Evolutionary conservation across 345 rosid genomes (phyloP).

Genomic region (Draba incana): DNA sequence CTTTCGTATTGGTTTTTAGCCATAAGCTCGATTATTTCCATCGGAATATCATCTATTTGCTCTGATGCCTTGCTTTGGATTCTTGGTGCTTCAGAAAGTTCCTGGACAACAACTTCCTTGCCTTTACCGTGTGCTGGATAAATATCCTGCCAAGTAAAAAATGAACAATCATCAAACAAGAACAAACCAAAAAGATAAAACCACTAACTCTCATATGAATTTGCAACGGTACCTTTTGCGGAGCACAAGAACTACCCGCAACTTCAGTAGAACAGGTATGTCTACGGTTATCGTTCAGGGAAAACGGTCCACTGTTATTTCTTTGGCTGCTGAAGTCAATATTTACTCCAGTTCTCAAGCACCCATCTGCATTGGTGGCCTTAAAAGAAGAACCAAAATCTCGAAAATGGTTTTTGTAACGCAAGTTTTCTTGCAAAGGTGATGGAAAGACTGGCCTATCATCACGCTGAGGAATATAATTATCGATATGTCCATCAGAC

Average conservation of each 20-base stretch:
- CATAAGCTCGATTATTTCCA: slow-evolving; percentile 95
- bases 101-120: slow-evolving; percentile 36
- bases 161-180: no score
- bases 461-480: slow-evolving; percentile 35
- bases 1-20: slow-evolving; percentile 91
- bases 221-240: slow-evolving; percentile 43
- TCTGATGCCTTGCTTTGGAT: slow-evolving; percentile 48
- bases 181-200: no score
- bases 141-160: slow-evolving; percentile 48
- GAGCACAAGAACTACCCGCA: slow-evolving; percentile 43
- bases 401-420: slow-evolving; percentile 35
- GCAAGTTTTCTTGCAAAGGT: slow-evolving; percentile 38
- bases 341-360: slow-evolving; percentile 35
- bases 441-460: slow-evolving; percentile 33
- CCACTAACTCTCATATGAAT: no score
- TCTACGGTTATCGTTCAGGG: slow-evolving; percentile 45
- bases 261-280: slow-evolving; percentile 42
- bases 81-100: slow-evolving; percentile 47
- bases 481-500: slow-evolving; percentile 37
- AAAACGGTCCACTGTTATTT: slow-evolving; percentile 30
- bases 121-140: slow-evolving; percentile 43
- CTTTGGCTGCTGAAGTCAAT: slow-evolving; percentile 40
- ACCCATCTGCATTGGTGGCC: slow-evolving; percentile 37
- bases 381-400: slow-evolving; percentile 41
- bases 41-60: slow-evolving; percentile 79